phyloP scores from a whole-genome alignment of 106 monocot species.

The Triglochin maritima region DNA sequence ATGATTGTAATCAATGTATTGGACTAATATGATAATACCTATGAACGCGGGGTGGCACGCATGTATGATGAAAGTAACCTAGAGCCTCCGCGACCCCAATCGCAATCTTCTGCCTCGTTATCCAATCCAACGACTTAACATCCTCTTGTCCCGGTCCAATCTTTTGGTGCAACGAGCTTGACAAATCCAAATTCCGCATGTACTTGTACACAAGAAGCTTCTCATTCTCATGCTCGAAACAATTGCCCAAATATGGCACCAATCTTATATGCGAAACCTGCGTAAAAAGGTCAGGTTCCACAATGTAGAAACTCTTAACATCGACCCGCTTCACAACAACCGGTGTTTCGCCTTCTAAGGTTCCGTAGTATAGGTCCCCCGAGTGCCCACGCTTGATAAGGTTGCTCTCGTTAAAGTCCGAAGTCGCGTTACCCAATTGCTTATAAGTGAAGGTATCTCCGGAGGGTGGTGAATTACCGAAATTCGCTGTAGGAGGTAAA shows the following conservation, averaged over 20 bases:
- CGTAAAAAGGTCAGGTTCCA: conserved; percentile 49
- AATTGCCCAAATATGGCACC: conserved; percentile 52
- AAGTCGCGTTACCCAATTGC: conserved; percentile 33
- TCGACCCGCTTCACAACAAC: conserved; percentile 59
- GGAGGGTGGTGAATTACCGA: conserved; percentile 22
- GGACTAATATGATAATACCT: conserved; percentile 23
- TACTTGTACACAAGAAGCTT: conserved; percentile 65
- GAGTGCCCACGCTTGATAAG: conserved; percentile 16
- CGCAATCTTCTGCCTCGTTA: conserved; percentile 79
- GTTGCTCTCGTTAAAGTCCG: conserved; percentile 37
- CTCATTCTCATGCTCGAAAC: conserved; percentile 47
- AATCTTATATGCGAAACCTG: conserved; percentile 42
- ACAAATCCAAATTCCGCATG: conserved; percentile 49
- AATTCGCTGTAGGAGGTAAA: conserved; percentile 7
- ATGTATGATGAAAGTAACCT: conserved; percentile 60
- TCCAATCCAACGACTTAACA: conserved; percentile 76
- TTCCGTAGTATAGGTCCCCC: conserved; percentile 46
- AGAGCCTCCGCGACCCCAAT: conserved; percentile 70
- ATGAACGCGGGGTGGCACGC: conserved; percentile 53
- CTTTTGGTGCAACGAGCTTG: conserved; percentile 36
- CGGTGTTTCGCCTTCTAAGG: conserved; percentile 26
- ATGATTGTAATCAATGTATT: neutral
- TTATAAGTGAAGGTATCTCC: conserved; percentile 47
- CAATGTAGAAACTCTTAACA: conserved; percentile 32
- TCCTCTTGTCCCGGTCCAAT: conserved; percentile 28